phyloP scores from a whole-genome alignment of 108 stramenopile genomes.

The Cyclotella distinguenda region DNA sequence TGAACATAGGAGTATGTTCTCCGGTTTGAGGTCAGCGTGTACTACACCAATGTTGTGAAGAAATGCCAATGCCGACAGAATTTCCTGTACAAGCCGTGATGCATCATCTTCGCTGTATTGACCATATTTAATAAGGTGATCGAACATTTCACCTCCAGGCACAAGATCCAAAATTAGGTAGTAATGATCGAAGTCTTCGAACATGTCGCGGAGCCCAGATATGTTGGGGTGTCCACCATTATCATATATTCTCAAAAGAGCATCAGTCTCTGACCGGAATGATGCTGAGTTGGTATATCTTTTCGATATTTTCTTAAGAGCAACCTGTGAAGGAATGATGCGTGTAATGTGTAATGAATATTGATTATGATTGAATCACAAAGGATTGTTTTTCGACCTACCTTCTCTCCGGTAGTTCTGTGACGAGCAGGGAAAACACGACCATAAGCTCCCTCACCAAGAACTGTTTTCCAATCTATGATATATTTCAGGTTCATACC shows the following conservation, averaged over 20 bases:
- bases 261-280: constrained; percentile 55
- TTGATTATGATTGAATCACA: neutral
- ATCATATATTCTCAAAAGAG: constrained; percentile 61
- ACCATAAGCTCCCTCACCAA: constrained; percentile 86
- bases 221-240: constrained; percentile 73
- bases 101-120: constrained; percentile 78
- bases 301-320: constrained; percentile 55
- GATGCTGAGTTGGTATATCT: constrained; percentile 45
- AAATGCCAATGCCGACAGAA: constrained; percentile 74
- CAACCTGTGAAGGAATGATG: constrained; percentile 33
- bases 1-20: constrained; percentile 72
- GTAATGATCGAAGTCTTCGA: constrained; percentile 55
- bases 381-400: constrained; percentile 1
- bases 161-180: constrained; percentile 76
- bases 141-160: constrained; percentile 80
- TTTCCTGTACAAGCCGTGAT: constrained; percentile 61
- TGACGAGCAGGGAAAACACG: constrained; percentile 70
- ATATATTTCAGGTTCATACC: constrained; percentile 51
- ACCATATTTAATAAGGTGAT: constrained; percentile 69
- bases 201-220: constrained; percentile 64
- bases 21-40: constrained; percentile 85
- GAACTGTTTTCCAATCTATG: constrained; percentile 70
- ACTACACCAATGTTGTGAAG: constrained; percentile 67
- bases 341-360: neutral
- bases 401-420: constrained; percentile 68